A percentile compares a stretch with the other conserved stretches of the same genome.
Evolutionary conservation across 2,329 filamentous ascomycete species (phyloP).

Genomic region (Neospermospora avenae): DNA sequence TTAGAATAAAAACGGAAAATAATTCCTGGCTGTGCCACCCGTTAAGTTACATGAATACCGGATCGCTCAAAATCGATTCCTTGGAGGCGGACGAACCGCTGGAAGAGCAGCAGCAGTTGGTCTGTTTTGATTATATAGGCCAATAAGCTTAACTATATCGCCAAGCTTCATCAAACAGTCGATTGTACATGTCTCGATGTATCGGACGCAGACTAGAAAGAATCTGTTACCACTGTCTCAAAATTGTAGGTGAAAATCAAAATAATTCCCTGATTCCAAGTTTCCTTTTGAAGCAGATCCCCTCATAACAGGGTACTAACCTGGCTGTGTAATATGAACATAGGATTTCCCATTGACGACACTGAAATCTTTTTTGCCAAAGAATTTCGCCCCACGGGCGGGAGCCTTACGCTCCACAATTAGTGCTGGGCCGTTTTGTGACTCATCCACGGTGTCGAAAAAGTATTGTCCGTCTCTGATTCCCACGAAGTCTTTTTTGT

Average conservation of each 20-base stretch:
- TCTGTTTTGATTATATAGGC: not conserved
- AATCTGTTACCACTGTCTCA: not conserved
- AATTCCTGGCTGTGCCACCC: too few relatives aligned
- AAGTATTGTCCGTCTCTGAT: not conserved
- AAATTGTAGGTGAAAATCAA: not conserved
- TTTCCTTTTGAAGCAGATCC: not conserved
- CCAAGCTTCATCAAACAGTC: not conserved
- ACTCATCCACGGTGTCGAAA: not conserved
- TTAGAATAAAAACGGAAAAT: too few relatives aligned
- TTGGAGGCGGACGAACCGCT: not conserved
- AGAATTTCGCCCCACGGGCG: too few relatives aligned
- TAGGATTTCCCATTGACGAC: not conserved
- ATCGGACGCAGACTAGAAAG: not conserved
- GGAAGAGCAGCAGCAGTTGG: not conserved
- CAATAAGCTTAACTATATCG: not conserved
- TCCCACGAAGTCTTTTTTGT: not conserved
- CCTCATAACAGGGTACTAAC: not conserved
- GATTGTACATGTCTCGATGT: not conserved
- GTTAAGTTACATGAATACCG: too few relatives aligned
- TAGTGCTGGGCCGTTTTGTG: not conserved
- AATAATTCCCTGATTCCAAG: not conserved
- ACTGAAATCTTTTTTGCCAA: not conserved
- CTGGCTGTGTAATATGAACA: not conserved
- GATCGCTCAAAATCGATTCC: not conserved
- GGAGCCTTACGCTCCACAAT: not conserved